Evolutionary conservation across 1,284 basidiomycete genomes (phyloP).

Genomic region (Leccinum subspadiceum): DNA sequence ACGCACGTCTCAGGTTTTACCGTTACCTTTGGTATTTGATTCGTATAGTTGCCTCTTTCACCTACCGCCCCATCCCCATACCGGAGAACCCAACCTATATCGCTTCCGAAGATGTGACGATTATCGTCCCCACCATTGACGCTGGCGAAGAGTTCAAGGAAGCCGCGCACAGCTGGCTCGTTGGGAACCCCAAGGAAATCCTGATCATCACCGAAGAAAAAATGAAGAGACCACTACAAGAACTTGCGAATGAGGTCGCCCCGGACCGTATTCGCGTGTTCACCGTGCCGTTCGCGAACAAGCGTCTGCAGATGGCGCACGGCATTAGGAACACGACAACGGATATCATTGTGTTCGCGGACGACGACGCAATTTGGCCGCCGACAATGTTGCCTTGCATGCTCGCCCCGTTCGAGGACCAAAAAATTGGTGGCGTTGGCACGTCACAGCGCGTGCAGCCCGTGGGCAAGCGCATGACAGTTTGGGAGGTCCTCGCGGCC

Average conservation of each 20-base stretch:
- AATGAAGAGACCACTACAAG: slow-evolving; percentile 59
- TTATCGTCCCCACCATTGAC: slow-evolving; percentile 93
- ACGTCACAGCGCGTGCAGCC: slow-evolving; percentile 88
- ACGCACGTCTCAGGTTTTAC: slow-evolving; percentile 57
- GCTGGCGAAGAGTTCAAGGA: slow-evolving; percentile 85
- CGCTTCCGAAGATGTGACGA: slow-evolving; percentile 71
- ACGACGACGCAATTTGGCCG: slow-evolving; percentile 95
- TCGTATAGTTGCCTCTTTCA: not conserved
- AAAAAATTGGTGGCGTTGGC: slow-evolving; percentile 87
- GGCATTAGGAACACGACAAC: slow-evolving; percentile 85
- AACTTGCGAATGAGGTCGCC: slow-evolving; percentile 84
- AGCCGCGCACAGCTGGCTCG: slow-evolving; percentile 87
- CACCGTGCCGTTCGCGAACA: slow-evolving; percentile 91
- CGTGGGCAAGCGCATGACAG: slow-evolving; percentile 51
- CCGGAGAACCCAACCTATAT: slow-evolving; percentile 46
- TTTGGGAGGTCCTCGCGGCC: slow-evolving; percentile 92
- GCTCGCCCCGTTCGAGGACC: slow-evolving; percentile 91
- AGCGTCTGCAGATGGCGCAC: slow-evolving; percentile 61
- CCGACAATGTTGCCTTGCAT: slow-evolving; percentile 81
- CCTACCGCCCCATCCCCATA: not conserved
- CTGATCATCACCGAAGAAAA: slow-evolving; percentile 91
- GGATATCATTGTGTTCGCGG: slow-evolving; percentile 94
- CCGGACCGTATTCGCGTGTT: slow-evolving; percentile 80
- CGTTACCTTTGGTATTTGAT: slow-evolving; percentile 81
- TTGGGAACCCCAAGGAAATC: slow-evolving; percentile 88